phyloP scores from a whole-genome alignment of 2,329 filamentous ascomycete species.

The Fusarium beomiforme region DNA sequence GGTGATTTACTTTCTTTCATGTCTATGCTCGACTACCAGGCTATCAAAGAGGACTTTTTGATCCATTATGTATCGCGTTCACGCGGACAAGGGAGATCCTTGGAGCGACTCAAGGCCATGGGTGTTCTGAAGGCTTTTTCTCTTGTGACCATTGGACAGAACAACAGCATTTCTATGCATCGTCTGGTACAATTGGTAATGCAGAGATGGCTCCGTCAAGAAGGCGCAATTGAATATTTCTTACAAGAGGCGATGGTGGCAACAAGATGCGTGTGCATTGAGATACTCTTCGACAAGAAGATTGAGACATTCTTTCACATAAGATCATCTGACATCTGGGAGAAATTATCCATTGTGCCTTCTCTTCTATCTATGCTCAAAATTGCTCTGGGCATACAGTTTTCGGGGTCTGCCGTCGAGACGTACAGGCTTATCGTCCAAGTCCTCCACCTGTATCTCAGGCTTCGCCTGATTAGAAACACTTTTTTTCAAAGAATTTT shows the following conservation, averaged over 20 bases:
- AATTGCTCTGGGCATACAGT: background rate
- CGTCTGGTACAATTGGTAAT: background rate
- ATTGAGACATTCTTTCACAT: no score
- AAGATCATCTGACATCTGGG: no score
- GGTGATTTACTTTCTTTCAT: rapidly evolving
- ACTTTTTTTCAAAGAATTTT: no score
- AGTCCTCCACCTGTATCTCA: no score
- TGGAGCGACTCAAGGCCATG: background rate
- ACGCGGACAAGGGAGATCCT: rapidly evolving
- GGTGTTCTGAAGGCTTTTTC: background rate
- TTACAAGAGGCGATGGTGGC: background rate
- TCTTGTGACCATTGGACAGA: background rate
- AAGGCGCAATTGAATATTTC: background rate
- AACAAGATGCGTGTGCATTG: no score
- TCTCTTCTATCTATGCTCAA: background rate
- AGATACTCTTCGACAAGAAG: no score
- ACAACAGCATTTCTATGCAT: background rate
- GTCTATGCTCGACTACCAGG: background rate
- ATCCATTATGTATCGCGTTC: rapidly evolving
- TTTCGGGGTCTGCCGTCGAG: background rate
- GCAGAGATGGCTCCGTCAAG: background rate
- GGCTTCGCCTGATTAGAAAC: no score
- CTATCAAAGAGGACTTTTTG: rapidly evolving
- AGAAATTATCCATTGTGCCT: no score
- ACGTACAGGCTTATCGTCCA: background rate